Evolutionary conservation across 371 early-diverging fungal genomes (phyloP), one percentile per base, ranked within the genome.

Genomic region (Lichtheimia ornata): DNA sequence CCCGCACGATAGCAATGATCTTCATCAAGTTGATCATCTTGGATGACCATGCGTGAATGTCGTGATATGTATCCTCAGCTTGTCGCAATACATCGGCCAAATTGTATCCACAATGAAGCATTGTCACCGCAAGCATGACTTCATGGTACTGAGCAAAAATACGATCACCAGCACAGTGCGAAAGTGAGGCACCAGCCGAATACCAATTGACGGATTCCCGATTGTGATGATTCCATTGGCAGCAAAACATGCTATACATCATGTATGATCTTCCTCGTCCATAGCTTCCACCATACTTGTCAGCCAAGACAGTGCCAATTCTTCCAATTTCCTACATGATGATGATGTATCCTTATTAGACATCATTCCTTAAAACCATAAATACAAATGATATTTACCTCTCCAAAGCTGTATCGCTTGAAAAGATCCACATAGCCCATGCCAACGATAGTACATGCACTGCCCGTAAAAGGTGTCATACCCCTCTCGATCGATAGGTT

Each of bases 11-110:
- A 51, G 64, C 44, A 77, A 74, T 71, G 35, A 71, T 63, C 47
- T 18, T n/a, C 20, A 70, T 50, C 67, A 74, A 62, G 56, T 73
- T 70, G 14, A 58, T 67, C 35, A 74, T 74, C 0, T 62, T 61
- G 27, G 76, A 76, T 1, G 79, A 59, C 77, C 76, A 73, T 9
- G 66, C 44, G 40, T 76, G 70, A 11, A 72, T 70, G 50, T 76
- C 77, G 9, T 76, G 68, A 49, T 67, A 76, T 20, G 71, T 68
- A 0, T 50, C 51, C 40, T 76, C 73, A 1, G 80, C 77, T 51
- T 69, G 71, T 3, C 49, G 40, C 47, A 79, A 13, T 0, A 58
- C 58, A 25, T 71, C 63, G 1, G 35, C 70, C 63, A 9, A 76
- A n/a, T 20, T 65, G 59, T 0, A 59, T 43, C 18, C 72, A 35